phyloP scores from a whole-genome alignment of 441 rosid species.

The Populus hybrid region DNA sequence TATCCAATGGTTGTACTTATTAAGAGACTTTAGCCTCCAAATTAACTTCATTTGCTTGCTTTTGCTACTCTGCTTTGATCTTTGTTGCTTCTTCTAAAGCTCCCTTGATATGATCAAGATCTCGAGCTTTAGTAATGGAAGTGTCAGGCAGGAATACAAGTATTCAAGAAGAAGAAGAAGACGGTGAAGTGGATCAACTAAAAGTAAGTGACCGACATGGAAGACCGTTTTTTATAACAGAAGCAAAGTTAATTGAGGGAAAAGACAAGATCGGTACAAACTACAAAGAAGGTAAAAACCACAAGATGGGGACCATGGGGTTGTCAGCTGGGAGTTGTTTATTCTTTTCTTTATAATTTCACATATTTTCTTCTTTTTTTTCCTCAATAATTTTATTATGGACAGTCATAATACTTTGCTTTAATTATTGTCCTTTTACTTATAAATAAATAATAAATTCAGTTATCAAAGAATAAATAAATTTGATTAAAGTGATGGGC shows the following conservation, averaged over 20 bases:
- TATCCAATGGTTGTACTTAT: conserved; percentile 43
- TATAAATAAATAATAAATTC: no score
- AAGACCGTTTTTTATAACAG: not conserved
- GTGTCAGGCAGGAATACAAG: not conserved
- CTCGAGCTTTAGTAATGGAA: not conserved
- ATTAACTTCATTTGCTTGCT: conserved; percentile 43
- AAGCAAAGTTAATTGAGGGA: conserved; percentile 2
- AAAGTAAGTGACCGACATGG: conserved; percentile 3
- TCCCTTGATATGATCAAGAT: conserved; percentile 1
- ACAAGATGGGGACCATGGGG: not conserved
- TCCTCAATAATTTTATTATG: not conserved
- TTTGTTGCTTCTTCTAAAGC: not conserved
- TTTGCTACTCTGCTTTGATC: not conserved
- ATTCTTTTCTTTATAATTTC: not conserved
- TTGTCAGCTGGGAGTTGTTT: not conserved
- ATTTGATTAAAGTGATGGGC: no score
- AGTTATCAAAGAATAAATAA: no score
- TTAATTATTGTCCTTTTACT: no score
- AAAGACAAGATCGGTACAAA: not conserved
- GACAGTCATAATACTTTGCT: not conserved
- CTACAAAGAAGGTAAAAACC: not conserved
- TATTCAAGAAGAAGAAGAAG: conserved; percentile 2
- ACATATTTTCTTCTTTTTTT: not conserved
- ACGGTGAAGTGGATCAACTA: not conserved
- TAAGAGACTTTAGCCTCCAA: conserved; percentile 35